These are phyloP conservation scores for Albifimbria verrucaria DNA, from an alignment of 2,329 filamentous ascomycete genomes.

Conservation along the genomic window DNA sequence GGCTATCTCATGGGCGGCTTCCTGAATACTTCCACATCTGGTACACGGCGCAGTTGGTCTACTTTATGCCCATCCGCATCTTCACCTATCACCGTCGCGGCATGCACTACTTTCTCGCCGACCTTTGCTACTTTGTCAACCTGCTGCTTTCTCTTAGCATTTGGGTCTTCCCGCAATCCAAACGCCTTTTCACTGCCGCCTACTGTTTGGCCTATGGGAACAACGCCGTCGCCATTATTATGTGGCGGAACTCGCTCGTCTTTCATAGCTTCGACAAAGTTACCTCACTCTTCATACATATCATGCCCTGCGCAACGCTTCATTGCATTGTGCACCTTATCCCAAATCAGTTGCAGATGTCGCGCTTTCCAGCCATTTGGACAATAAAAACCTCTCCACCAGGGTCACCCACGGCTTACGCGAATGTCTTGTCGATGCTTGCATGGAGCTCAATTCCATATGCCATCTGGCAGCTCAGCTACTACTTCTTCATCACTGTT, in stretches of 20 bases:
- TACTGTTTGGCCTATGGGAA: conserved; percentile 95
- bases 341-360: conserved; percentile 58
- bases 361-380: conserved; percentile 81
- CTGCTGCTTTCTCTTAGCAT: conserved; percentile 76
- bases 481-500: conserved; percentile 94
- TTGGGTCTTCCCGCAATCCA: conserved; percentile 88
- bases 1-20: conserved; percentile 87
- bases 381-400: conserved; percentile 68
- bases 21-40: conserved; percentile 87
- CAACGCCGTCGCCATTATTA: conserved; percentile 94
- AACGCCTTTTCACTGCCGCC: conserved; percentile 84
- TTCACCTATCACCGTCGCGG: conserved; percentile 88
- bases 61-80: conserved; percentile 96
- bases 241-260: conserved; percentile 98
- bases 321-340: conserved; percentile 90
- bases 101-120: conserved; percentile 95
- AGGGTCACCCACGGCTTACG: conserved; percentile 76
- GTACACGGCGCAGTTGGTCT: conserved; percentile 84
- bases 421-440: conserved; percentile 77
- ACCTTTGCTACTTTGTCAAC: conserved; percentile 98
- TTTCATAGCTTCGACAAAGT: conserved; percentile 99
- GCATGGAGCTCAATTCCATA: conserved; percentile 93
- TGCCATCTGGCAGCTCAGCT: conserved; percentile 84
- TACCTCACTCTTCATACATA: conserved; percentile 97
- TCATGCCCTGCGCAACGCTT: conserved; percentile 94